Base-by-base conservation (phyloP, 495 filamentous ascomycete genomes). In the Penicillium alfredii region DNA sequence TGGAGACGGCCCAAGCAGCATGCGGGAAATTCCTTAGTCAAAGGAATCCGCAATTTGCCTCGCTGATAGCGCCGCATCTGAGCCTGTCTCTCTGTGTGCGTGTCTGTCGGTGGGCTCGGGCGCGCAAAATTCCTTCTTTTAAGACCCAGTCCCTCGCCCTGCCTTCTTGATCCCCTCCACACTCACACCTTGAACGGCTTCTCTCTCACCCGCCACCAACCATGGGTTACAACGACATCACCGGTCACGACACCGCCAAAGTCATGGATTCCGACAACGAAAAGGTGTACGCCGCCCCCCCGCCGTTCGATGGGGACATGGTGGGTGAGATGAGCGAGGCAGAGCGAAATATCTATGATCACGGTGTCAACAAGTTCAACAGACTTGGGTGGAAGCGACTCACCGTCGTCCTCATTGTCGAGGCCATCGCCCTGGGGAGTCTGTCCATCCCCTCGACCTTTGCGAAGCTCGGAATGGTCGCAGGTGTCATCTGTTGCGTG, bases 361-460 rank as follows among this genome's bases (percentile, higher is more conserved):
- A 56, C 23, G 53, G 53, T 8, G 50, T 57, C 17, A 28, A 55
- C 28, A 60, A 56, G 42, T 60, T 49, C 37, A 61, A 42, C 18
- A 55, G 58, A 28, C 49, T 65, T 19, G 61, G 61, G 6, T 65
- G 61, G 61, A 61, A 61, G 44, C 51, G 61, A 30, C 47, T 65
- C 20, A 63, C 60, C 13, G 40, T 63, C 28, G 54, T 63, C 30
- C 66, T 82, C 27, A 79, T 82, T 42, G 78, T 79, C 39, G 77
- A 80, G 49, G 76, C 77, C 20, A 79, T 82, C 35, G 74, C 78
- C 4, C 70, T 81, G 6, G 78, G 78, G 24, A 74, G 66, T 58
- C 56, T 82, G 45, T 73, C 71, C 21, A 67, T 82, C 20, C 78
- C 78, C 1, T 53, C 55, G 4, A 73, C 72, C 12, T 79, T 81